These are phyloP conservation scores for Periconia macrospinosa DNA, from an alignment of 2,329 filamentous ascomycete genomes.

Conservation along the genomic window DNA sequence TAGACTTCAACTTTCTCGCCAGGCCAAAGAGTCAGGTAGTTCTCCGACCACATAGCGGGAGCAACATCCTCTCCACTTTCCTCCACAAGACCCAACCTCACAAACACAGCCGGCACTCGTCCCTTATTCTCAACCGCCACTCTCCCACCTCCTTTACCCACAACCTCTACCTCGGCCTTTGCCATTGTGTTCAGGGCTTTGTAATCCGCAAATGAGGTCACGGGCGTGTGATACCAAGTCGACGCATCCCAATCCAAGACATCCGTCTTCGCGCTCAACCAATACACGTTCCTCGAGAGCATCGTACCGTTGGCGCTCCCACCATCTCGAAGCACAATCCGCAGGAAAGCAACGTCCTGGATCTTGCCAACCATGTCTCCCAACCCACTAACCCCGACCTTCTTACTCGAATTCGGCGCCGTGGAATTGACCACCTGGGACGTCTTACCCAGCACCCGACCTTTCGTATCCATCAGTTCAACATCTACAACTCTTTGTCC, in stretches of 20 bases:
- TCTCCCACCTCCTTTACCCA: slow-evolving; percentile 29
- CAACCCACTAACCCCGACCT: background rate
- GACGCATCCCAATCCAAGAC: slow-evolving; percentile 59
- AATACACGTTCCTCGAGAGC: slow-evolving; percentile 64
- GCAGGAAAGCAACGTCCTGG: slow-evolving; percentile 54
- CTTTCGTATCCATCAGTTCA: slow-evolving; percentile 55
- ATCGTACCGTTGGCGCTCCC: slow-evolving; percentile 8
- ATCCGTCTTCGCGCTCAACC: slow-evolving; percentile 55
- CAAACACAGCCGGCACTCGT: slow-evolving; percentile 59
- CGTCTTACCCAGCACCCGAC: slow-evolving; percentile 45
- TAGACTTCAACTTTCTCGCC: slow-evolving; percentile 50
- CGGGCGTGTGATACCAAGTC: slow-evolving; percentile 63
- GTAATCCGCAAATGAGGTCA: slow-evolving; percentile 54
- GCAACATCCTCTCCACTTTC: slow-evolving; percentile 49
- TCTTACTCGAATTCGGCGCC: slow-evolving; percentile 49
- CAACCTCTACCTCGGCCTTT: slow-evolving; percentile 7
- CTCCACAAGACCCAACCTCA: slow-evolving; percentile 54
- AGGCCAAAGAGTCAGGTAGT: slow-evolving; percentile 65
- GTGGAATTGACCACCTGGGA: slow-evolving; percentile 10
- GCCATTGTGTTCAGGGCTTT: slow-evolving; percentile 45
- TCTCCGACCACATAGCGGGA: slow-evolving; percentile 62
- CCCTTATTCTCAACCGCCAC: slow-evolving; percentile 58
- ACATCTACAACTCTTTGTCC: slow-evolving; percentile 50
- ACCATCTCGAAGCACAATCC: slow-evolving; percentile 47
- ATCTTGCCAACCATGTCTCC: slow-evolving; percentile 30